Evolutionary conservation across 805 yeast species (phyloP), one percentile per base, ranked within the genome.

Genomic region (Hanseniaspora clermontiae): DNA sequence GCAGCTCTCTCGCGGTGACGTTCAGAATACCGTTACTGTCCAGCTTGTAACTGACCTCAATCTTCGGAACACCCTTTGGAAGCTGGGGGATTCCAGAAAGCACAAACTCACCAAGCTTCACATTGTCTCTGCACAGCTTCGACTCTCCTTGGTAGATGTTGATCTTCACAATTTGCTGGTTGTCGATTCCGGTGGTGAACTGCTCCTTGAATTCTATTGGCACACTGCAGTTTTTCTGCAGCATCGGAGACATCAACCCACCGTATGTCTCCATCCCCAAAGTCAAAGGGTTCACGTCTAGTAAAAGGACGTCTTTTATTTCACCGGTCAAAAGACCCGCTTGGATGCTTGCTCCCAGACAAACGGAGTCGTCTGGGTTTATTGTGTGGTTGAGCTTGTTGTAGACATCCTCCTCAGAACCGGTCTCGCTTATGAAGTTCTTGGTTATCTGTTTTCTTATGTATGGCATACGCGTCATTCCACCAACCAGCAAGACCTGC

Each of bases 331-430:
- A 72, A 42, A 86, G 83, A 62, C 90, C 95, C 64, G 91, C 95
- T 72, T 86, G 95, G 63, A 86, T 84, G 49, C 95, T 93, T 36
- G 95, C 95, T 65, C 95, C 95, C 61, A 86, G 71, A 47, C 95
- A 93, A 51, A 86, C 95, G n/a, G 93, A 90, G 70, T 86, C 95
- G 68, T 86, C 95, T n/a, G 95, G 95, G 66, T 86, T 86, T 12
- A 86, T 87, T 19, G 80, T 77, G 45, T 84, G 80, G 54, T 82
- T 83, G 42, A 91, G 90, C 59, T 76, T 74, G 38, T 32, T 37
- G 8, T 24, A 39, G 65, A 77, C 15, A 10, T 46, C 39, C 3
- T 10, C 15, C 8, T 19, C 40, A 15, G 43, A 17, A 5, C 20
- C 32, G 19, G 15, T 19, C 11, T 40, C 46, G 19, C 27, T 7